Conservation (phyloP, 306 rosid species). For the Gynostemma pentaphyllum region DNA sequence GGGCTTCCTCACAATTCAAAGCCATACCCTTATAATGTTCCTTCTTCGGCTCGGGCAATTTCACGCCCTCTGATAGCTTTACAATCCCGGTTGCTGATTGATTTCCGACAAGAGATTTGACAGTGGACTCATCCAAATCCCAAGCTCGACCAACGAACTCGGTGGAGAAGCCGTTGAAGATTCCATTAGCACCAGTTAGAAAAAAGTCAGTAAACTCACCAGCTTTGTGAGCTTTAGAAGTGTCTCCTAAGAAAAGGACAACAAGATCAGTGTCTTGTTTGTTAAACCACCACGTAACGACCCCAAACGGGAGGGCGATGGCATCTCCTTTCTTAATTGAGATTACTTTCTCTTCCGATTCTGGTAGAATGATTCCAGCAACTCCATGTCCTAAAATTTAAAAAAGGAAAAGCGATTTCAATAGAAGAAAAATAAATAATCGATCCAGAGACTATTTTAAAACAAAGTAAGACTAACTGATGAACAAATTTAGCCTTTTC, state of each 20-base stretch:
- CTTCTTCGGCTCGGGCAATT: conserved; percentile 39
- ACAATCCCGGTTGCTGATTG: conserved; percentile 50
- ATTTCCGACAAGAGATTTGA: conserved; percentile 35
- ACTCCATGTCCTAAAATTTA: conserved; percentile 35
- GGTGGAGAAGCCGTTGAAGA: conserved; percentile 53
- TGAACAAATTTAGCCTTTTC: too few species aligned
- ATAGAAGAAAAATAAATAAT: too few species aligned
- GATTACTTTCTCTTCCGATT: conserved; percentile 55
- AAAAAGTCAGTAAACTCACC: conserved; percentile 64
- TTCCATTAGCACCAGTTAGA: conserved; percentile 53
- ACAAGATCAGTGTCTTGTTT: conserved; percentile 52
- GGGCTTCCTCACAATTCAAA: conserved; percentile 71
- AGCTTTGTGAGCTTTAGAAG: conserved; percentile 57
- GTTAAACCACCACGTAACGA: conserved; percentile 74
- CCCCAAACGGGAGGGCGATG: conserved; percentile 68
- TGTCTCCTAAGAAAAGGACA: conserved; percentile 64
- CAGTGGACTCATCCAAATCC: conserved; percentile 49
- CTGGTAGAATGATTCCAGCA: conserved; percentile 58
- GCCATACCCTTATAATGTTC: conserved; percentile 55
- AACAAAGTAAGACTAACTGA: too few species aligned
- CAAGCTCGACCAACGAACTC: conserved; percentile 71
- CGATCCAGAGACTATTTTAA: too few species aligned
- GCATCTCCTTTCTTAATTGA: conserved; percentile 72
- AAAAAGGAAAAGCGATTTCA: not conserved
- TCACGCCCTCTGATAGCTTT: conserved; percentile 9